Evolutionary conservation across 257 asterid species (phyloP).

Genomic region (Cordia subcordata): DNA sequence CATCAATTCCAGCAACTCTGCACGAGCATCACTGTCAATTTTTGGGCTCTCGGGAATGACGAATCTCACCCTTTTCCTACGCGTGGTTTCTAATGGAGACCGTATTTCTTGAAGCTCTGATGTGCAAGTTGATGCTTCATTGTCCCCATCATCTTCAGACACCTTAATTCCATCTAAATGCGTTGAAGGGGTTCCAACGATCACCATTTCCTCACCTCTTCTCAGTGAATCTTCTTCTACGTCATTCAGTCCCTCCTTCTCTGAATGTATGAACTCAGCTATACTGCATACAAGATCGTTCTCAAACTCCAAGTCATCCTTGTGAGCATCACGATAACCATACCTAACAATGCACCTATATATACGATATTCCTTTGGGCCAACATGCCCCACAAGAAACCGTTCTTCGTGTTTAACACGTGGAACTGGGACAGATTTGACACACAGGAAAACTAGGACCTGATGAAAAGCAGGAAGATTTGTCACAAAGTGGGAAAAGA

Average conservation of each 20-base stretch:
- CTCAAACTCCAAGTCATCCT: constrained; percentile 71
- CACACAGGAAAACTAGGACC: constrained; percentile 76
- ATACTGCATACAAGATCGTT: constrained; percentile 78
- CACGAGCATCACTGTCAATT: constrained; percentile 37
- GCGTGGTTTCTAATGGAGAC: constrained; percentile 25
- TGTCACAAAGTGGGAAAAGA: constrained; percentile 88
- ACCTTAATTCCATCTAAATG: constrained; percentile 41
- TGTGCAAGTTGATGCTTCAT: constrained; percentile 29
- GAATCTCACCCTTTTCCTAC: constrained; percentile 66
- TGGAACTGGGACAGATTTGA: constrained; percentile 82
- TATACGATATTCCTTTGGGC: constrained; percentile 68
- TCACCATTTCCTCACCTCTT: constrained; percentile 49
- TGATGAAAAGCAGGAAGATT: constrained; percentile 95
- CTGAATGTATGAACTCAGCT: constrained; percentile 71
- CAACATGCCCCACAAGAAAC: constrained; percentile 74
- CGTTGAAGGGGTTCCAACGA: constrained; percentile 75
- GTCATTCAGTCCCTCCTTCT: constrained; percentile 19
- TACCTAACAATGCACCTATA: constrained; percentile 83
- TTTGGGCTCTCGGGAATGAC: constrained; percentile 64
- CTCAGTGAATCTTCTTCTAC: constrained; percentile 11
- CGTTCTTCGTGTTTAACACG: constrained; percentile 78
- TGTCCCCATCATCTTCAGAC: constrained; percentile 23
- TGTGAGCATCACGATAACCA: constrained; percentile 81
- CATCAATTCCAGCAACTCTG: constrained; percentile 66
- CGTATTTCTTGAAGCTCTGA: constrained; percentile 44